Evolutionary conservation across 208 protist species (phyloP).

Genomic region (Acanthamoeba sp.): DNA sequence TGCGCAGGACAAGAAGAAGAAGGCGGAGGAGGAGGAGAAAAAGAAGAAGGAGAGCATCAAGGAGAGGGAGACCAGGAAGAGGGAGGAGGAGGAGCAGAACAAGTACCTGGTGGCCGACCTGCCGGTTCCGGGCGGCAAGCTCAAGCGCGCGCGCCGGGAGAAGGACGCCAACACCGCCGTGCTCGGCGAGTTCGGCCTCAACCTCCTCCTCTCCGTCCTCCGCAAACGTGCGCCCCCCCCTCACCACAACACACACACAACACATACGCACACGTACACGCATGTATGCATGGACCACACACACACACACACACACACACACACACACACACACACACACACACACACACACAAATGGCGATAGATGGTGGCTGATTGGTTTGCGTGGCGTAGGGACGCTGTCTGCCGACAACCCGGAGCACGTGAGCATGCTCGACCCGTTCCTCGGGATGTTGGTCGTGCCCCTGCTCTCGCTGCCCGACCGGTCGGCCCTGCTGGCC

Average conservation of each 20-base stretch:
- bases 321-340: background rate
- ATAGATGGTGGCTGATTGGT: background rate
- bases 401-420: constrained; percentile 27
- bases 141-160: constrained; percentile 32
- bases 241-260: background rate
- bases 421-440: constrained; percentile 53
- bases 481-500: background rate
- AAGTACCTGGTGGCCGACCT: constrained; percentile 58
- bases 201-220: constrained; percentile 14
- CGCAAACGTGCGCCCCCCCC: background rate
- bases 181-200: constrained; percentile 43
- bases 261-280: background rate
- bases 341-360: background rate
- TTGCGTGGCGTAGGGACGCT: background rate
- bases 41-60: background rate
- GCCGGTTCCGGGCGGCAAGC: constrained; percentile 6
- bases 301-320: no score
- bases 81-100: constrained; percentile 44
- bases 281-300: no score
- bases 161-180: constrained; percentile 52
- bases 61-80: background rate
- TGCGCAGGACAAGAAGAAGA: background rate
- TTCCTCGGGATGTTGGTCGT: constrained; percentile 1
- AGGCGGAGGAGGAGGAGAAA: background rate
- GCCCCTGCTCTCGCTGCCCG: constrained; percentile 14